Base-by-base conservation (phyloP, 495 filamentous ascomycete species). In the Durotheca rogersii region DNA sequence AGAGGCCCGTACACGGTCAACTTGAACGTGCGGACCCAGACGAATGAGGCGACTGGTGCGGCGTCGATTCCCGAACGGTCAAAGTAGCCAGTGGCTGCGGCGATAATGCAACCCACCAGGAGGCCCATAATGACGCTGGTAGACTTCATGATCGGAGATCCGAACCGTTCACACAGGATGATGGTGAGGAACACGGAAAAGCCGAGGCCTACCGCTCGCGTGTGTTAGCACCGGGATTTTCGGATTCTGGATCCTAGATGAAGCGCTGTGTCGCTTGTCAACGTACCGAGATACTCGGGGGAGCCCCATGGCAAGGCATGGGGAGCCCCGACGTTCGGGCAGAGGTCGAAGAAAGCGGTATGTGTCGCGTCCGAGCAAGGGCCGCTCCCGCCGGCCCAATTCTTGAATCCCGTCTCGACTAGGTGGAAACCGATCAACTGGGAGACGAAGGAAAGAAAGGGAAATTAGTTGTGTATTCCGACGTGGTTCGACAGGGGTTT, bases 111-210 rank as follows among this genome's bases (percentile, higher is more conserved):
- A 17, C 91, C 89, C 20, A 88, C 81, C 0, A 95, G 75, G 6
- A 95, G 78, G 18, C 90, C 91, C 35, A 92, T 70, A 34, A 94
- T 79, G 39, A 96, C 89, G 49, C 81, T 80, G 39, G 84, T 90
- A 35, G 72, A 72, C 47, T 81, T 77, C 78, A 78, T 79, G 41
- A 79, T 75, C 0, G 88, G 89, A 6, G 83, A 81, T 7, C 91
- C 90, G 67, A 91, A 93, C 6, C 86, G 80, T 67, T 93, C 89
- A 63, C 84, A 89, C 11, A 93, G 56, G 64, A 93, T 88, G 64
- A 93, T 94, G 18, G 88, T 89, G n/a, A 90, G 50, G 64, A 95
- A 96, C 31, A 94, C 90, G 17, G 83, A 81, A 72, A 96, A 95
- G 1, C 91, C 91, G 1, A 96, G 81, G 3, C 90, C 62, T 65